These are phyloP conservation scores for Erodium texanum DNA, from an alignment of 441 rosid genomes.

Conservation along the genomic window DNA sequence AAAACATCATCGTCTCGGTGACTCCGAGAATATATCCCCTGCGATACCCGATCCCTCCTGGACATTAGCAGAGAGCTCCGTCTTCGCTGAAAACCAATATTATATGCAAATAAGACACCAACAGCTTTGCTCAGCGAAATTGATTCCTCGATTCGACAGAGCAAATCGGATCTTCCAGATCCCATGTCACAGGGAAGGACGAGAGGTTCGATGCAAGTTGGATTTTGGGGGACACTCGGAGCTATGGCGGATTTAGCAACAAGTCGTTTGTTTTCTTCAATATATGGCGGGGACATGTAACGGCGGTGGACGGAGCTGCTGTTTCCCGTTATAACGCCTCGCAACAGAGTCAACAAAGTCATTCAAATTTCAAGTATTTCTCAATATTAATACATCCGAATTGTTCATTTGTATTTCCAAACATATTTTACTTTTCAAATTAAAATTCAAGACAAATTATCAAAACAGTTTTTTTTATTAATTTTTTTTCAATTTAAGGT, in stretches of 20 bases:
- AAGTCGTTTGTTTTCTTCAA: neutral
- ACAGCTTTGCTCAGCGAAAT: neutral
- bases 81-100: neutral
- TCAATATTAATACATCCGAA: too few species aligned
- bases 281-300: neutral
- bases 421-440: too few species aligned
- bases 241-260: constrained; percentile 3
- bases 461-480: too few species aligned
- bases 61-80: constrained; percentile 4
- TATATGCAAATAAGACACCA: too few species aligned
- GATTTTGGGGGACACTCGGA: constrained; percentile 2
- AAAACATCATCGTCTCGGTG: constrained; percentile 3
- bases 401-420: too few species aligned
- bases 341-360: too few species aligned
- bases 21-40: constrained; percentile 21
- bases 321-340: too few species aligned
- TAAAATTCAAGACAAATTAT: too few species aligned
- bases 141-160: neutral
- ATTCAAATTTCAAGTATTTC: too few species aligned
- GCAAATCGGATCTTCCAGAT: neutral
- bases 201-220: constrained; percentile 3
- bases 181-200: neutral
- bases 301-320: neutral
- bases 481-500: too few species aligned
- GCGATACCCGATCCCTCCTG: neutral